Conservation (phyloP, 148 eudicot species). For the Agrostemma githago region DNA sequence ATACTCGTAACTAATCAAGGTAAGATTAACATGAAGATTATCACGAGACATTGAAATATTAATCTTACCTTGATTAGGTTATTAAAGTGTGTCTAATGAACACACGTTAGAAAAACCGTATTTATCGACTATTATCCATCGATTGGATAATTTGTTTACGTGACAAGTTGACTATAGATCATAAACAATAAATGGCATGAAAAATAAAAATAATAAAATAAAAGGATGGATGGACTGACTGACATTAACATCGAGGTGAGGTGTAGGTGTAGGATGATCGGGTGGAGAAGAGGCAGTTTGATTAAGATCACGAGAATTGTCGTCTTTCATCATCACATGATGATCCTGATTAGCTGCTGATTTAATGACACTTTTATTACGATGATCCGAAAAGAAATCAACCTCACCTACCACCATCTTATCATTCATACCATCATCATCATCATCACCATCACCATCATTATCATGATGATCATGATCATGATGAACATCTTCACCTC, state of each 20-base stretch:
- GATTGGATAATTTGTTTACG: too few relatives aligned
- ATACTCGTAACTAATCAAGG: too few relatives aligned
- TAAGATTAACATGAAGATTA: too few relatives aligned
- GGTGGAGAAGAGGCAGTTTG: slow-evolving; percentile 2
- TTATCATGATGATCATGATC: slow-evolving; percentile 15
- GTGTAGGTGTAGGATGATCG: background rate
- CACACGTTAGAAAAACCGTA: too few relatives aligned
- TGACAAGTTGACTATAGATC: too few relatives aligned
- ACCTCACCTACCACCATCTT: slow-evolving; percentile 30
- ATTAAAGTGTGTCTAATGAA: too few relatives aligned
- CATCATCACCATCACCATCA: slow-evolving; percentile 2
- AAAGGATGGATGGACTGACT: slow-evolving; percentile 11
- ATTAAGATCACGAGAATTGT: slow-evolving; percentile 25
- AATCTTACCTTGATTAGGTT: too few relatives aligned
- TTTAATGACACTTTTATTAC: background rate
- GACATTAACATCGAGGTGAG: slow-evolving; percentile 42
- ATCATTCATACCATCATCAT: background rate
- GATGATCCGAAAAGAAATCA: slow-evolving; percentile 56
- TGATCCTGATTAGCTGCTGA: background rate
- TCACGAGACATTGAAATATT: too few relatives aligned
- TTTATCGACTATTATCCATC: too few relatives aligned
- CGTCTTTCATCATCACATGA: slow-evolving; percentile 39
- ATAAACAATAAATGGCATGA: too few relatives aligned
- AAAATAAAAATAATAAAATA: background rate
- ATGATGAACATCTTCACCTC: background rate